phyloP scores from a whole-genome alignment of 2,329 filamentous ascomycete species.

The Beauveria brongniartii region DNA sequence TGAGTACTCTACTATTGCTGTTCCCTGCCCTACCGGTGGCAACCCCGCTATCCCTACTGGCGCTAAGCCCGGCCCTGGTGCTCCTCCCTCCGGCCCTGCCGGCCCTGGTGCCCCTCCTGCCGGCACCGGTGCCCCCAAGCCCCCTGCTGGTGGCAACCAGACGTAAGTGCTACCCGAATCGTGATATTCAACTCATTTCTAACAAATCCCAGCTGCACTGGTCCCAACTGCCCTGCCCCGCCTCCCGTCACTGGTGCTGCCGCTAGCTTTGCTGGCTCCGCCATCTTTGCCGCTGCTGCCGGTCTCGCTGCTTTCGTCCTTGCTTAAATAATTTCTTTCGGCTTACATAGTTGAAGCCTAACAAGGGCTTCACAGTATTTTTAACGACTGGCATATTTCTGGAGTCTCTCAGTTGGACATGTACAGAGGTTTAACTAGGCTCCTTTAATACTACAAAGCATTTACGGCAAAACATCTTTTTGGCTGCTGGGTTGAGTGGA shows the following conservation, averaged over 20 bases:
- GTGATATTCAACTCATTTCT: too few species aligned
- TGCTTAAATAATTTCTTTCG: constrained; percentile 38
- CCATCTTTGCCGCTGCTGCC: constrained; percentile 45
- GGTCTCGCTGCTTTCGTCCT: constrained; percentile 47
- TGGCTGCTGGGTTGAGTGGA: background rate
- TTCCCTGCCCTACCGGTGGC: constrained; percentile 31
- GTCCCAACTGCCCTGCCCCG: constrained; percentile 14
- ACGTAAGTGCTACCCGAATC: constrained; percentile 20
- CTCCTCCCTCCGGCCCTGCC: too few species aligned
- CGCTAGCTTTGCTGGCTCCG: constrained; percentile 44
- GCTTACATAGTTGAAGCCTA: constrained; percentile 30
- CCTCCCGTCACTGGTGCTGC: constrained; percentile 43
- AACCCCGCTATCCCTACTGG: constrained; percentile 16
- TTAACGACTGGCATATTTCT: constrained; percentile 27
- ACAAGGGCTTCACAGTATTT: constrained; percentile 29
- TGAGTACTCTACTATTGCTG: constrained; percentile 41
- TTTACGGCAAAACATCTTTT: constrained; percentile 11
- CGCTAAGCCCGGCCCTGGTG: constrained; percentile 17
- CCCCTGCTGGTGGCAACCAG: constrained; percentile 20
- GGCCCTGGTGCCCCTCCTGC: constrained; percentile 27
- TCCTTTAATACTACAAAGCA: constrained; percentile 23
- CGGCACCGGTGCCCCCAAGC: constrained; percentile 6
- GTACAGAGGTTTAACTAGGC: constrained; percentile 31
- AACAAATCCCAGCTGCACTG: constrained; percentile 17
- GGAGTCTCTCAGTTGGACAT: constrained; percentile 24